Evolutionary conservation across 2,329 filamentous ascomycete species (phyloP), one percentile per base, ranked within the genome.

Genomic region (Fusarium heterosporum): DNA sequence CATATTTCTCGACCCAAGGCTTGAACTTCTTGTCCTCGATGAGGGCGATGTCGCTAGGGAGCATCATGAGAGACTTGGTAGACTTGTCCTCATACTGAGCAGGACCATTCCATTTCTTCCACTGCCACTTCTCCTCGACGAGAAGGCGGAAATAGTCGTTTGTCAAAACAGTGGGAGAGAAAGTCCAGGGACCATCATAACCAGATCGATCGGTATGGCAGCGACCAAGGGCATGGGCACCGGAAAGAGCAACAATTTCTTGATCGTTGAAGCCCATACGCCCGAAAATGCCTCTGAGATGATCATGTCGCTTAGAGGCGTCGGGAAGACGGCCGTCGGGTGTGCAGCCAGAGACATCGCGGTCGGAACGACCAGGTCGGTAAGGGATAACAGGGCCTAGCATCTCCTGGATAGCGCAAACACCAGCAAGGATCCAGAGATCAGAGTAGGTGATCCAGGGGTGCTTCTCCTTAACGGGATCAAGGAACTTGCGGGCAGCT

Each of bases 221-320:
- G 70, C 94, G 92, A 66, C 94, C 94, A 36, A 97, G 87, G 52
- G 93, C 91, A 82, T 97, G 93, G 47, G 91, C 93, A 71, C 93
- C 93, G 25, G 86, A 85, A 52, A 98, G 87, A 29, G 95, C 96
- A 43, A 97, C 95, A 77, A 98, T 98, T 81, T 97, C 94, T 75
- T 92, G 92, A 82, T 99, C 95, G 80, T 96, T 91, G 86, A 97
- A 98, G 71, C 95, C 95, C 95, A 98, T 98, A 78, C 95, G 93
- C 80, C 89, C 88, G 82, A 98, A 99, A 84, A 98, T 95, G 82
- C 88, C 87, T 75, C 96, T 91, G 73, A 98, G 87, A 82, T 98
- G 95, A 76, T 89, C 87, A 64, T 89, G 84, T 63, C 87, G 90
- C 85, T 97, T 88, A 73, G 88, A 79, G 50, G 86, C 95, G 78